Evolutionary conservation across 257 asterid species (phyloP).

Genomic region (Solanum ahanhuiri): DNA sequence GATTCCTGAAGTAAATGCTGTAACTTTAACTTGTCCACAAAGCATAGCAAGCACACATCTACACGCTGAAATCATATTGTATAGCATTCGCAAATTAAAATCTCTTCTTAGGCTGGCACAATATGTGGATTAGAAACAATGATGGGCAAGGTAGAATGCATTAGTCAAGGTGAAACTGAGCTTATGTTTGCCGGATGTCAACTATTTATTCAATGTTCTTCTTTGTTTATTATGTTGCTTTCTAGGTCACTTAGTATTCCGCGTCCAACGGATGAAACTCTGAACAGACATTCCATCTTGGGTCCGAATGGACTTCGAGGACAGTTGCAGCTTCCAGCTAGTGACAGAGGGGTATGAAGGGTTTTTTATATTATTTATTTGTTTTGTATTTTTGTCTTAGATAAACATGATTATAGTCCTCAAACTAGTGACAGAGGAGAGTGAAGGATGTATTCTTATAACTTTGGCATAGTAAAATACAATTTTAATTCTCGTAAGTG

Average conservation of each 20-base stretch:
- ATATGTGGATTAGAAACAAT: not conserved
- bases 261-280: constrained; percentile 83
- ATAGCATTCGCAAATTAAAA: not conserved
- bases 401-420: not conserved
- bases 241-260: constrained; percentile 49
- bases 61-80: not conserved
- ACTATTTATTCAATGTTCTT: not conserved
- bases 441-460: not conserved
- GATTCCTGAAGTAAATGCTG: not conserved
- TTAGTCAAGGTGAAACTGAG: not conserved
- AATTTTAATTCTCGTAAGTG: not conserved
- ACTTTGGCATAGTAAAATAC: not conserved
- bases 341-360: constrained; percentile 38
- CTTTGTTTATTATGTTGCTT: constrained; percentile 3
- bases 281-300: constrained; percentile 81
- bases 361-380: not conserved
- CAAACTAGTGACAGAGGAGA: not conserved
- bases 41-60: not conserved
- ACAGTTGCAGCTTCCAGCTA: constrained; percentile 79
- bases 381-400: not conserved
- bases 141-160: not conserved
- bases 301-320: constrained; percentile 90
- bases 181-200: not conserved
- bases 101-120: not conserved
- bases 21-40: not conserved